Evolutionary conservation across 129 eudicot genomes (phyloP).

Genomic region (Apium graveolens): DNA sequence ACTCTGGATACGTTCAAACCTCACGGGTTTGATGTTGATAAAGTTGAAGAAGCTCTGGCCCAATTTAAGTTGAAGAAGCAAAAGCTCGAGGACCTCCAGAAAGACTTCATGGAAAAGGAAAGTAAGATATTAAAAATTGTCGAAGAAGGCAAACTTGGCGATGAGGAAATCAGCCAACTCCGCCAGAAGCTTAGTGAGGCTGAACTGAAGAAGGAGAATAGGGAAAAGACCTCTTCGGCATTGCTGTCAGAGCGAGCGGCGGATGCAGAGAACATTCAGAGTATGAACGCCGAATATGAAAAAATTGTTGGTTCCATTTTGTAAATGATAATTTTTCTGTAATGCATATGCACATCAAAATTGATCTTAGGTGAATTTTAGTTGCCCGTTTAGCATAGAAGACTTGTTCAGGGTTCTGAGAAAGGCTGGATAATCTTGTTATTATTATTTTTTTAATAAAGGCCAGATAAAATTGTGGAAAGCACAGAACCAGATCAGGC

Average conservation of each 20-base stretch:
- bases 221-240: neutral
- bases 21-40: constrained; percentile 57
- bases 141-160: neutral
- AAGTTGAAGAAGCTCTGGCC: constrained; percentile 33
- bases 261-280: neutral
- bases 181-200: neutral
- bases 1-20: constrained; percentile 51
- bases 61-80: constrained; percentile 32
- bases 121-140: neutral
- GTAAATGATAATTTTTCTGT: neutral
- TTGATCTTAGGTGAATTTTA: neutral
- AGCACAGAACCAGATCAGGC: no score
- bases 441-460: no score
- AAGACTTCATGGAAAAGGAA: neutral
- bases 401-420: no score
- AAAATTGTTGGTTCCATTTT: neutral
- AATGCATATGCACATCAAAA: neutral
- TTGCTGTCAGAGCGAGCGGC: neutral
- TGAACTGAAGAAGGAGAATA: neutral
- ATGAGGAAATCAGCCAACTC: neutral
- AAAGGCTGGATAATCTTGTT: no score
- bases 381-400: neutral
- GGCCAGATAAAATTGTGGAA: no score
- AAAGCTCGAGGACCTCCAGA: constrained; percentile 28
- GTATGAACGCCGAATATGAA: neutral